A percentile compares a stretch with the other conserved stretches of the same genome.
Evolutionary conservation across 495 filamentous ascomycete genomes (phyloP).

Genomic region (Aspergillus avenaceus): DNA sequence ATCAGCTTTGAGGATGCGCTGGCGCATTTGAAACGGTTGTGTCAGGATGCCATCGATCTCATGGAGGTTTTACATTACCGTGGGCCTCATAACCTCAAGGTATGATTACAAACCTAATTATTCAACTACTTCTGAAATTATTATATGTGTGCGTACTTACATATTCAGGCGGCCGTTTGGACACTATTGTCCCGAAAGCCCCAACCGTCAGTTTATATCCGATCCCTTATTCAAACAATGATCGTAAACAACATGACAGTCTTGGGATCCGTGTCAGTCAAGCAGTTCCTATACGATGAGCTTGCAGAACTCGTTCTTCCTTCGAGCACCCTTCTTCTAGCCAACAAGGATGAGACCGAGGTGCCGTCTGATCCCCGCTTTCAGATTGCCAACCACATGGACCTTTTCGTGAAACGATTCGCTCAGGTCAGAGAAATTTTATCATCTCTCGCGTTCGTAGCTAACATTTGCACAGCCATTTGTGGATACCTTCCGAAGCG

Average conservation of each 20-base stretch:
- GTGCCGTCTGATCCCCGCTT: slow-evolving; percentile 71
- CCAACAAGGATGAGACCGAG: slow-evolving; percentile 69
- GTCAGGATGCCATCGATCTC: slow-evolving; percentile 66
- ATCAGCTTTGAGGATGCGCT: slow-evolving; percentile 68
- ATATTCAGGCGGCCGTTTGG: slow-evolving; percentile 52
- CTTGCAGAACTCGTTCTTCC: slow-evolving; percentile 73
- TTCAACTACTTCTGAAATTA: too few relatives aligned
- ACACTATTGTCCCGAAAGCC: slow-evolving; percentile 74
- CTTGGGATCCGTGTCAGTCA: slow-evolving; percentile 61
- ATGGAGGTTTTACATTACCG: slow-evolving; percentile 63
- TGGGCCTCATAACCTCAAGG: slow-evolving; percentile 61
- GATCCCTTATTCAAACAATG: slow-evolving; percentile 72
- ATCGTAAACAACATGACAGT: slow-evolving; percentile 68
- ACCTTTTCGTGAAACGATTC: slow-evolving; percentile 71
- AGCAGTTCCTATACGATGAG: slow-evolving; percentile 75
- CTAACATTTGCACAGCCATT: slow-evolving; percentile 55
- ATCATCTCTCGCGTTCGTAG: background rate
- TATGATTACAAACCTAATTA: slow-evolving; percentile 10
- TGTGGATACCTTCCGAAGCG: slow-evolving; percentile 72
- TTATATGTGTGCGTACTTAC: slow-evolving; percentile 28
- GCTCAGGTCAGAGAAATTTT: slow-evolving; percentile 46
- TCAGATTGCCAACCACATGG: slow-evolving; percentile 71
- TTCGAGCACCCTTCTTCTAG: slow-evolving; percentile 63
- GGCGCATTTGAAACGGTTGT: slow-evolving; percentile 63
- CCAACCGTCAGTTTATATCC: slow-evolving; percentile 78